These are phyloP conservation scores for Coemansia sp. DNA, from an alignment of 192 early-diverging fungal genomes.

Conservation along the genomic window DNA sequence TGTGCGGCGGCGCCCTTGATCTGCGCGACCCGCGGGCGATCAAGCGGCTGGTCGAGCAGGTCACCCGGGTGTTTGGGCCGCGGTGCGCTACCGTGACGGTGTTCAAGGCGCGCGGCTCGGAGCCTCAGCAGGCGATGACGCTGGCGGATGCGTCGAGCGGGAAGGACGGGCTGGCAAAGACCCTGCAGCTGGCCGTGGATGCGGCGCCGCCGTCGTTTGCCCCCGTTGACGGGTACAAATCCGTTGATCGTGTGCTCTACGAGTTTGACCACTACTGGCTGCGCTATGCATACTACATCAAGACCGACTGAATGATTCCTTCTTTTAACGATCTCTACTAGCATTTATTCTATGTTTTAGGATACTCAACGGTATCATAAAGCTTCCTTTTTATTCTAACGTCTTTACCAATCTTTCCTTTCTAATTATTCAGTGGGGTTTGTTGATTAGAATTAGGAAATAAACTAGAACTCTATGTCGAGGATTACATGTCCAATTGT, in stretches of 20 bases:
- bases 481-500: too few species aligned
- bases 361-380: too few species aligned
- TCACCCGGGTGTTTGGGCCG: conserved; percentile 80
- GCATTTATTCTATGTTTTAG: too few species aligned
- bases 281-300: conserved; percentile 70
- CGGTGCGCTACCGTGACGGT: conserved; percentile 73
- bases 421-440: too few species aligned
- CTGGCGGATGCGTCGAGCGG: conserved; percentile 1
- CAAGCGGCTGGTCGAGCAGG: conserved; percentile 67
- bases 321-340: too few species aligned
- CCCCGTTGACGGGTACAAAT: conserved; percentile 58
- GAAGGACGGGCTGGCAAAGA: conserved; percentile 4
- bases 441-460: too few species aligned
- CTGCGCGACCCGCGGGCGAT: conserved; percentile 51
- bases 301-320: conserved; percentile 15
- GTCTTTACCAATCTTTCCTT: too few species aligned
- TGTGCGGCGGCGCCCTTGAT: conserved; percentile 57
- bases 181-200: neutral
- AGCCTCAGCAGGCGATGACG: neutral
- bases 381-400: too few species aligned
- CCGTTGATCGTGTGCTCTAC: conserved; percentile 69
- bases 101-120: conserved; percentile 57
- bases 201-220: conserved; percentile 40
- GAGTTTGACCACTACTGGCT: conserved; percentile 79
- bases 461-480: too few species aligned